Evolutionary conservation across 345 rosid genomes (phyloP), one percentile per base, ranked within the genome.

Genomic region (Salix caprea): DNA sequence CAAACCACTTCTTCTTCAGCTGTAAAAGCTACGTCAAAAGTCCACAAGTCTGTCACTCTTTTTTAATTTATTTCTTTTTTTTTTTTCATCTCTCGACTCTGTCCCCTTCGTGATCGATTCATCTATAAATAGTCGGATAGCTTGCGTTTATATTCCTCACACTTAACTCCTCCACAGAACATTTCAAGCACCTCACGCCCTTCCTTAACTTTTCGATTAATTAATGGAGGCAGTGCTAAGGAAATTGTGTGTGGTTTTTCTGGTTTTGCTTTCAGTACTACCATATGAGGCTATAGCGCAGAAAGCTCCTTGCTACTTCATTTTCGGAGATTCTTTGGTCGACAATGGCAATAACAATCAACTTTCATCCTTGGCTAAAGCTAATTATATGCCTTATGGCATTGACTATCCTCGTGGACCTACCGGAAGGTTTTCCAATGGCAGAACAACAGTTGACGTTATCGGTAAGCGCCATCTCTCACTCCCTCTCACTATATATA

Each of bases 291-390:
- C 67, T 23, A 77, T 42, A 56, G 91, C 84, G 34, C 92, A 93
- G 2, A 90, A 88, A 72, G 97, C 82, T 37, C 97, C 98, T 36
- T 90, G 97, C 77, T 92, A 85, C 86, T 94, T 92, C 79, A 81
- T 92, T 68, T 94, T 94, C 66, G 98, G 98, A 69, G 98, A 94
- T 72, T 94, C 98, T 26, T 81, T 94, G 87, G 96, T 91, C n/a
- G 98, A 94, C 46, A 91, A 86, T 79, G 98, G 98, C 74, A 94
- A 94, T 79, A 94, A 94, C 81, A 94, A 94, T 71, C 77, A 64
- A 40, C 97, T 94, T 19, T 1, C 26, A 0, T 92, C 97, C 36
- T 44, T 89, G 76, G 98, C 98, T 11, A 87, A 86, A 82, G 89
- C 97, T 71, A 50, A 94, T 78, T 94, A 92, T 65, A 52, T 80